Percentiles rank a stretch among this genome's conserved stretches.
phyloP scores from a whole-genome alignment of 805 yeast genomes.

The Metschnikowia chrysomelidarum region DNA sequence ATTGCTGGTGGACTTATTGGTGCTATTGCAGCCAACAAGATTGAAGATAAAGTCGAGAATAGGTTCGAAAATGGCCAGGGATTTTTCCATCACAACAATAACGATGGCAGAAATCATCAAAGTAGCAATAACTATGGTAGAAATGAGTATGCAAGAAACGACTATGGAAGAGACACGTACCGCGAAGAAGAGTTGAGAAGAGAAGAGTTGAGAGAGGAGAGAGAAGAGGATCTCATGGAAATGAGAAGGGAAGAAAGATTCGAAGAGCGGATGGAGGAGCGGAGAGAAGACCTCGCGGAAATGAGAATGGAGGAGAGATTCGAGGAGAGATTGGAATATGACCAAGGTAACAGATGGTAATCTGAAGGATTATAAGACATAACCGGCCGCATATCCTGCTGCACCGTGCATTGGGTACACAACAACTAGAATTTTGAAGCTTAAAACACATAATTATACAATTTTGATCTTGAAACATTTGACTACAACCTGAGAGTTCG shows the following conservation, averaged over 20 bases:
- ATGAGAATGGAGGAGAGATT: too few species aligned
- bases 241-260: not conserved
- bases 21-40: slow-evolving; percentile 52
- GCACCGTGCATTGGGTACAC: too few species aligned
- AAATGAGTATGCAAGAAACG: slow-evolving; percentile 9
- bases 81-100: slow-evolving; percentile 1
- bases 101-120: not conserved
- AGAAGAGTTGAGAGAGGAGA: too few species aligned
- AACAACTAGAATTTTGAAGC: too few species aligned
- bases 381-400: too few species aligned
- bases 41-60: slow-evolving; percentile 39
- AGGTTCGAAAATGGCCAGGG: slow-evolving; percentile 11
- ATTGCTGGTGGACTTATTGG: slow-evolving; percentile 56
- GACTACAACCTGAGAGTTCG: too few species aligned
- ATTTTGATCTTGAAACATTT: too few species aligned
- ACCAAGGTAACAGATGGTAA: too few species aligned
- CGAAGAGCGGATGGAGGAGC: slow-evolving; percentile 1
- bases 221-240: not conserved
- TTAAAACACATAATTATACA: too few species aligned
- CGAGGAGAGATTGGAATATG: too few species aligned
- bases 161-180: not conserved
- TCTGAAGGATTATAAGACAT: too few species aligned
- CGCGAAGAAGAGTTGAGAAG: not conserved
- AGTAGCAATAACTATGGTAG: slow-evolving; percentile 1
- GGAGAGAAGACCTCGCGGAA: too few species aligned